phyloP scores from a whole-genome alignment of 2,329 filamentous ascomycete species.

The Diaporthe aspalathi region DNA sequence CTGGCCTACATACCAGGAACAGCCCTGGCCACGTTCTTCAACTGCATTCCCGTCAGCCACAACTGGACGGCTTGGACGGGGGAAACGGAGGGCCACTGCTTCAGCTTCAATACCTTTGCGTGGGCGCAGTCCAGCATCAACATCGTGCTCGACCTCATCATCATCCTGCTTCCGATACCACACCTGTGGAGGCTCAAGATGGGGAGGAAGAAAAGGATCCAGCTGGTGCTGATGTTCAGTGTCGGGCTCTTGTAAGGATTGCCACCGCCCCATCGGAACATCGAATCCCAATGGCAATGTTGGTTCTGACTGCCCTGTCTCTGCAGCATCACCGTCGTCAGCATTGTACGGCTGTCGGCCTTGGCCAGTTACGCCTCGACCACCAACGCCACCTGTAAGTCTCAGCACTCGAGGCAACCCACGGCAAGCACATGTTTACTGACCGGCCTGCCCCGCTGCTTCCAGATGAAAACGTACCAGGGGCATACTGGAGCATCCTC shows the following conservation, averaged over 20 bases:
- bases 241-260: constrained; percentile 13
- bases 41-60: constrained; percentile 23
- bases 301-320: background rate
- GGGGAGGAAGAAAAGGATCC: constrained; percentile 20
- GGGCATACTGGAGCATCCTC: constrained; percentile 16
- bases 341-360: constrained; percentile 1
- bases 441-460: background rate
- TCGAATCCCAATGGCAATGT: background rate
- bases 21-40: background rate
- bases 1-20: background rate
- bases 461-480: constrained; percentile 22
- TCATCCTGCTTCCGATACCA: constrained; percentile 14
- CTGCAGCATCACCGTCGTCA: constrained; percentile 20
- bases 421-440: background rate
- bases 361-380: constrained; percentile 7
- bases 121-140: background rate
- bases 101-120: background rate
- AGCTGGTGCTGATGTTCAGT: constrained; percentile 23
- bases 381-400: constrained; percentile 23
- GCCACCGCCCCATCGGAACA: background rate
- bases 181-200: constrained; percentile 26
- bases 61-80: constrained; percentile 10
- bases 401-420: background rate
- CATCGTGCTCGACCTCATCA: constrained; percentile 16
- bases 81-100: constrained; percentile 5